Base-by-base conservation (phyloP, 768 basidiomycete species). In the Lactarius vividus region DNA sequence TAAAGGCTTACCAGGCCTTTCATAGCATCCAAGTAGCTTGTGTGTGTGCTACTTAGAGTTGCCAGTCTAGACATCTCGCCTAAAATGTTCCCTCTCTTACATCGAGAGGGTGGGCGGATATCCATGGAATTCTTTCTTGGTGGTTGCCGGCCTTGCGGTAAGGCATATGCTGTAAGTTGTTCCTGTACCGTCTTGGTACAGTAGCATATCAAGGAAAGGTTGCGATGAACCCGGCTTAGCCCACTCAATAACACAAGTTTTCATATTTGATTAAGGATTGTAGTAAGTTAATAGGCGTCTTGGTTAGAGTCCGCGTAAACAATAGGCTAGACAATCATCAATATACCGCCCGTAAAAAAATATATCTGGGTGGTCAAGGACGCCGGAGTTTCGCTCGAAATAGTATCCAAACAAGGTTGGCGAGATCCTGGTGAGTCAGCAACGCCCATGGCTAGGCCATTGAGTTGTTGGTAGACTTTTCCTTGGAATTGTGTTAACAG, bases 111-210 rank as follows among this genome's bases (percentile, higher is more conserved):
- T 55, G 54, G 6, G 26, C 3, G 3, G 28, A 29, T 16, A 55
- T 55, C 54, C 54, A 55, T 55, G 54, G 54, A 55, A 55, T 55
- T 55, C 54, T 55, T 55, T 55, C 54, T 35, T 31, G 29, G 16
- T 55, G 31, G 54, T 55, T 56, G 1, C 29, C 9, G 0, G 55
- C 55, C 9, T 56, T 56, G 31, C 20, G 29, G 5, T 33, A 56
- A 3, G 55, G 55, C 35, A n/a, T 56, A 37, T 56, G 7, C 7
- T 56, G 10, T 10, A 56, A 2, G 35, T n/a, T n/a, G 3, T 9
- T n/a, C n/a, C n/a, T n/a, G n/a, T 10, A 0, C 5, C 1, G 4
- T 56, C 31, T 20, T 37, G 1, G 18, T 35, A 56, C 4, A 56
- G 3, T 1, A 33, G 16, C 29, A 56, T 35, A 9, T 56, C 55